Base-by-base conservation (phyloP, 441 rosid genomes). In the Bruguiera hainesii region DNA sequence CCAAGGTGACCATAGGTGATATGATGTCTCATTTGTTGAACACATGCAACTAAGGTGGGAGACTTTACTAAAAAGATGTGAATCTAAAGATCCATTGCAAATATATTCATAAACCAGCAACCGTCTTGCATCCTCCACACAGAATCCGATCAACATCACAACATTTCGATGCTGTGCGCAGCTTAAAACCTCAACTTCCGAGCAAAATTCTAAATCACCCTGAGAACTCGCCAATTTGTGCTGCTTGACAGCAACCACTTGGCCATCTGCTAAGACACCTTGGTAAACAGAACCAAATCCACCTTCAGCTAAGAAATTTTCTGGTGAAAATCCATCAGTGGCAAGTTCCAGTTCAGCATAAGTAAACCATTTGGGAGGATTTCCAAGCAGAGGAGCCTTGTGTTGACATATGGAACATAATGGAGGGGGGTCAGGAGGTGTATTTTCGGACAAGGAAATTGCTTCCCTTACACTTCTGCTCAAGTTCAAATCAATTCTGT, bases 161-260 rank as follows among this genome's bases (percentile, higher is more conserved):
- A 95, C 98, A 73, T 95, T 95, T 49, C 98, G 80, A 80, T 95
- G 99, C 81, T 92, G 99, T 64, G 99, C 99, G 76, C 99, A 92
- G 72, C 97, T 95, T 67, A 95, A 79, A 70, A 92, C 99, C 85
- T 95, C 99, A 25, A 95, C 99, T 84, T 95, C 99, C 0, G 99
- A 89, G 77, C 99, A 95, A 73, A 95, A 95, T 78, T 95, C 99
- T 13, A 78, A 75, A 73, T 95, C 98, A 63, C 99, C 99, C 76
- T 95, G 99, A 59, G 96, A 87, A 74, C 99, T 95, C 9, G 98
- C 99, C 73, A 84, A 72, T 74, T 90, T 95, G 71, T 90, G 92
- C 69, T 95, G 99, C 87, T 95, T 95, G 42, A 95, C 96, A 33
- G 99, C 99, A 83, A 95, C 84, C 67, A 85, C 96, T 71, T 84